Conservation (phyloP, 495 filamentous ascomycete genomes). For the Corynascus novoguineensis region DNA sequence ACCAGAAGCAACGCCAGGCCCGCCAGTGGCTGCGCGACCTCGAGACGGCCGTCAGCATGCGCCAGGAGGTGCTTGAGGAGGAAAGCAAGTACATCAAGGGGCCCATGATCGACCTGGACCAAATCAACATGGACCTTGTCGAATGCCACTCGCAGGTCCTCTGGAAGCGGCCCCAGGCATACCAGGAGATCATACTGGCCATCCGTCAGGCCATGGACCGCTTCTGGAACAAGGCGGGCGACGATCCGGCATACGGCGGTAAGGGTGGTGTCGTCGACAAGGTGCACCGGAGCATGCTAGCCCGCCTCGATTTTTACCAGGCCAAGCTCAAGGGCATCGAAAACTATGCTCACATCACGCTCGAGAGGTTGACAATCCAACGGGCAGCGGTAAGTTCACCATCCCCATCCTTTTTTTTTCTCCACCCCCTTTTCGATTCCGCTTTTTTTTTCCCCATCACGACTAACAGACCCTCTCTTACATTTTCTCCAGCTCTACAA, state of each 20-base stretch:
- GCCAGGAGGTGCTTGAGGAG: conserved; percentile 48
- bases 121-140: conserved; percentile 51
- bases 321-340: conserved; percentile 52
- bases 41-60: conserved; percentile 54
- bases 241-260: conserved; percentile 20
- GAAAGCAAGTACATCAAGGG: conserved; percentile 40
- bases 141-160: conserved; percentile 54
- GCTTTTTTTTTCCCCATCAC: background rate
- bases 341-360: conserved; percentile 50
- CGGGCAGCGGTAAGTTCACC: conserved; percentile 43
- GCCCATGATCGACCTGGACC: conserved; percentile 47
- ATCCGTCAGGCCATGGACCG: conserved; percentile 39
- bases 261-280: conserved; percentile 25
- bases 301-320: conserved; percentile 49
- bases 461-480: background rate
- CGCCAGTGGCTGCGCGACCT: conserved; percentile 52
- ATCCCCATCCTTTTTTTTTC: background rate
- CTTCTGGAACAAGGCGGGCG: conserved; percentile 30
- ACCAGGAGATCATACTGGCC: conserved; percentile 45
- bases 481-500: conserved; percentile 43
- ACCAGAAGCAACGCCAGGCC: conserved; percentile 50
- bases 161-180: conserved; percentile 55
- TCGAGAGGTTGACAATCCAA: conserved; percentile 49
- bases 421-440: background rate
- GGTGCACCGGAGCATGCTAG: conserved; percentile 41